Conservation (phyloP, 768 basidiomycete genomes). For the Termitomyces sp. region DNA sequence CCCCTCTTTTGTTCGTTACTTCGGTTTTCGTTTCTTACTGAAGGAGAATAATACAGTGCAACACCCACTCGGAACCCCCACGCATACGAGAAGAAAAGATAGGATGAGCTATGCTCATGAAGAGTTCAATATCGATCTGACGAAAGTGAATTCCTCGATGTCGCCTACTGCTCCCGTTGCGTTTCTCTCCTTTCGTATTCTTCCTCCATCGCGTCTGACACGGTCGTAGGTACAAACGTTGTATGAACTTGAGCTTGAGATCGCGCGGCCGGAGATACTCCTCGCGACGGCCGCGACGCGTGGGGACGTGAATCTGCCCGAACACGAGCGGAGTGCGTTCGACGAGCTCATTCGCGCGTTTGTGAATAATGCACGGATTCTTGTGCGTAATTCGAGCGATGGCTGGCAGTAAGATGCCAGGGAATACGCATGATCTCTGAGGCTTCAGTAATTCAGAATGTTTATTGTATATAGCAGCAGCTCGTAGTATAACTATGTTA, state of each 20-base stretch:
- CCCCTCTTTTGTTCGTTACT: neutral
- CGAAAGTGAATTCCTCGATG: slow-evolving; percentile 71
- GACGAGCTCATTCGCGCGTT: slow-evolving; percentile 91
- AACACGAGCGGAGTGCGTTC: slow-evolving; percentile 70
- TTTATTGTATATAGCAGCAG: slow-evolving; percentile 7
- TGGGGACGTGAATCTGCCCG: slow-evolving; percentile 52
- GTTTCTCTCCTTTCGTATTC: slow-evolving; percentile 19
- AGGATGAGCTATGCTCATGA: slow-evolving; percentile 92
- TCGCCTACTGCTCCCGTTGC: slow-evolving; percentile 46
- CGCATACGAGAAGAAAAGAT: slow-evolving; percentile 75
- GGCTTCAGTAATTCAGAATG: too few species aligned
- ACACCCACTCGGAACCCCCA: slow-evolving; percentile 61
- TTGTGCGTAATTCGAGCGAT: slow-evolving; percentile 73
- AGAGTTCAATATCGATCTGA: slow-evolving; percentile 89
- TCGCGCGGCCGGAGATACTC: slow-evolving; percentile 67
- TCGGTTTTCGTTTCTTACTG: neutral
- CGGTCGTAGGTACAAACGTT: slow-evolving; percentile 48
- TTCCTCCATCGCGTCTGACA: slow-evolving; percentile 4
- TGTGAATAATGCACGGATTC: slow-evolving; percentile 88
- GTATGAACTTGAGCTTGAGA: slow-evolving; percentile 92
- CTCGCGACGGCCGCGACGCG: slow-evolving; percentile 69
- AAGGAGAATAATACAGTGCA: slow-evolving; percentile 35
- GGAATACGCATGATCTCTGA: too few species aligned
- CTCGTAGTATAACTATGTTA: too few species aligned
- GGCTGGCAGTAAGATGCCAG: slow-evolving; percentile 40